Base-by-base conservation (phyloP, 2,329 filamentous ascomycete species). In the Pseudogymnoascus sp. region DNA sequence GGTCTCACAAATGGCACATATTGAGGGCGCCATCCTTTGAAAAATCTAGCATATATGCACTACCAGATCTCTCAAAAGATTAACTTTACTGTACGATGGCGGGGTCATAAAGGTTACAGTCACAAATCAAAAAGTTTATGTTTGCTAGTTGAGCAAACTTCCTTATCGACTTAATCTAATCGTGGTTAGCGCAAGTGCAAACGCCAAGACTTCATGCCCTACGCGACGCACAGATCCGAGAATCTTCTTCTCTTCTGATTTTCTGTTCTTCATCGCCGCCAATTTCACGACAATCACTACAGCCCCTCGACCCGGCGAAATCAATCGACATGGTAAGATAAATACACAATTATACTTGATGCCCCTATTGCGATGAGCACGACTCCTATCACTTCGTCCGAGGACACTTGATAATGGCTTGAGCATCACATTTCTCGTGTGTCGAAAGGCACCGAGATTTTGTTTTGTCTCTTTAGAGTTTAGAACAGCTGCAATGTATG, bases 391-490 rank as follows among this genome's bases (percentile, higher is more conserved):
- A 67, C 68, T 64, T 68, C n/a, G 50, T 56, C 69, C 71, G 67
- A 65, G 69, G 71, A 70, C 68, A 29, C 40, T 72, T 72, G 70
- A 68, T 85, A 78, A 78, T 86, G 85, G 83, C 85, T 88, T 83
- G 85, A 88, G 85, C 75, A 60, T 38, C 26, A 29, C 23, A 56
- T 33, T 74, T 71, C 72, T 78, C 77, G 69, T 72, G 71, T 56
- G 71, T 70, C 73, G 70, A 63, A 72, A 73, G 73, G 71, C 46
- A 56, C 26, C 50, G 50, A 56, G 26, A 56, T 71, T 69, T 70
- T 62, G 23, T 69, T 65, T 71, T 59, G 80, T 83, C 89, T 95
- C 91, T 82, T 96, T 96, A 96, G 91, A 96, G 91, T 89, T 89
- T 81, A 89, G 86, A 88, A 87, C 90, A 91, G 88, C 83, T 77